phyloP scores from a whole-genome alignment of 2,329 filamentous ascomycete genomes.

The Aspergillus sp. region DNA sequence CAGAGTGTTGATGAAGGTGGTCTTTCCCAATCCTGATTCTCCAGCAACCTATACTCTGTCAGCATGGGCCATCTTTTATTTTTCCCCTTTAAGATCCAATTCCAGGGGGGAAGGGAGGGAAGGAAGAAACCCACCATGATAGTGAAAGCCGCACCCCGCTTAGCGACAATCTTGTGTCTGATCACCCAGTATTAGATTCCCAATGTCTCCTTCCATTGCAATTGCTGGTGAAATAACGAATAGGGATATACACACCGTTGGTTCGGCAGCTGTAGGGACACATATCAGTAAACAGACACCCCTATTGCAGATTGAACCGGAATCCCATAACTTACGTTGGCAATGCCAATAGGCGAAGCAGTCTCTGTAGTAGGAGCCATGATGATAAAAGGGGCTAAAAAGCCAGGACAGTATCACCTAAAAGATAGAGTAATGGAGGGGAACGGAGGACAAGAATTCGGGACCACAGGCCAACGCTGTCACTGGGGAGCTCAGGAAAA shows the following conservation, averaged over 20 bases:
- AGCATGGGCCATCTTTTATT: conserved; percentile 13
- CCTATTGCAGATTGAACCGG: not conserved
- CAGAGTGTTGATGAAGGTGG: conserved; percentile 99
- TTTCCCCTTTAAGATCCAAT: not conserved
- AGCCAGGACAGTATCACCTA: conserved; percentile 10
- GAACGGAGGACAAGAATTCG: conserved; percentile 3
- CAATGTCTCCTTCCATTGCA: conserved; percentile 2
- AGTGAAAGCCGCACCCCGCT: conserved; percentile 93
- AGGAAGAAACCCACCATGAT: conserved; percentile 68
- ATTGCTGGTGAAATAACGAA: conserved; percentile 4
- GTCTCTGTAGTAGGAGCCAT: conserved; percentile 53
- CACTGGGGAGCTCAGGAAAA: not conserved
- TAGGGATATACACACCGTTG: conserved; percentile 53
- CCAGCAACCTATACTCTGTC: conserved; percentile 67
- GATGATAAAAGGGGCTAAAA: conserved; percentile 18
- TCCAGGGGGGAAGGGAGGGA: not conserved
- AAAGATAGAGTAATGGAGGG: conserved; percentile 8
- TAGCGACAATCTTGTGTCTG: conserved; percentile 65
- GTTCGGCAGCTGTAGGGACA: conserved; percentile 51
- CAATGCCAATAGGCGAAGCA: conserved; percentile 63
- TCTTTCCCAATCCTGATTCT: conserved; percentile 97
- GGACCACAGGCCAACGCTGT: not conserved
- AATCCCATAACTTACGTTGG: conserved; percentile 50
- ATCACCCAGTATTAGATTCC: conserved; percentile 16
- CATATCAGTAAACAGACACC: conserved; percentile 24